Evolutionary conservation across 495 filamentous ascomycete genomes (phyloP).

Genomic region (Alectoria sarmentosa): DNA sequence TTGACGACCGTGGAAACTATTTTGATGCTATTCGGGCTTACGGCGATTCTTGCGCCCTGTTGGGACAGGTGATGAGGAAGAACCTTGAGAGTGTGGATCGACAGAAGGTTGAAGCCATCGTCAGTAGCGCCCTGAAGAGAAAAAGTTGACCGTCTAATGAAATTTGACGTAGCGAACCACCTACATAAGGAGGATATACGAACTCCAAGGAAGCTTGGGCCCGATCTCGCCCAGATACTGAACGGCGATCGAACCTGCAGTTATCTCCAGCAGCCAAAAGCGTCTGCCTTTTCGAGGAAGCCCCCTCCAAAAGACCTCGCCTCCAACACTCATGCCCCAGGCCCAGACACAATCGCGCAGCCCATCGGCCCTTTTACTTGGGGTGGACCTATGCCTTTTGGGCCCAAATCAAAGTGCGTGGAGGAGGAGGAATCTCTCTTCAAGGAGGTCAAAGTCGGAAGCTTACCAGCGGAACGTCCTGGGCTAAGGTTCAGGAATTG

Average conservation of each 20-base stretch:
- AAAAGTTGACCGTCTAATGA: not conserved
- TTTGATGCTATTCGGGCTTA: constrained; percentile 11
- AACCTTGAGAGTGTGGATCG: constrained; percentile 1
- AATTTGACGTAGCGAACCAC: not conserved
- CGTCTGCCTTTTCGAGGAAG: not conserved
- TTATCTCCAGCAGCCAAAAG: not conserved
- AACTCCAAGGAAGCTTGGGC: constrained; percentile 9
- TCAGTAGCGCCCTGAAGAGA: not conserved
- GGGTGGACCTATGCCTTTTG: too few species aligned
- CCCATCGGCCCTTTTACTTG: too few species aligned
- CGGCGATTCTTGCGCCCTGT: constrained; percentile 9
- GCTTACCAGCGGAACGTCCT: not conserved
- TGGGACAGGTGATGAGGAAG: constrained; percentile 16
- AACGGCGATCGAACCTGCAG: not conserved
- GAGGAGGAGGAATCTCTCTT: too few species aligned
- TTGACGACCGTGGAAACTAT: constrained; percentile 8
- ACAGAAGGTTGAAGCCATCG: constrained; percentile 12
- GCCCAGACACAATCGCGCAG: too few species aligned
- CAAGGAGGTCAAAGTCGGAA: too few species aligned
- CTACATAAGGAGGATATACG: constrained; percentile 15
- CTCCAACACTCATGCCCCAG: too few species aligned
- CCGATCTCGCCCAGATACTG: constrained; percentile 7
- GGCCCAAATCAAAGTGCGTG: too few species aligned
- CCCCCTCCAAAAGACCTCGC: too few species aligned
- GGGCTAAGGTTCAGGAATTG: too few species aligned